A percentile compares a stretch with the other conserved stretches of the same genome.
Evolutionary conservation across 108 stramenopile genomes (phyloP).

Genomic region (Nitzschia inconspicua): DNA sequence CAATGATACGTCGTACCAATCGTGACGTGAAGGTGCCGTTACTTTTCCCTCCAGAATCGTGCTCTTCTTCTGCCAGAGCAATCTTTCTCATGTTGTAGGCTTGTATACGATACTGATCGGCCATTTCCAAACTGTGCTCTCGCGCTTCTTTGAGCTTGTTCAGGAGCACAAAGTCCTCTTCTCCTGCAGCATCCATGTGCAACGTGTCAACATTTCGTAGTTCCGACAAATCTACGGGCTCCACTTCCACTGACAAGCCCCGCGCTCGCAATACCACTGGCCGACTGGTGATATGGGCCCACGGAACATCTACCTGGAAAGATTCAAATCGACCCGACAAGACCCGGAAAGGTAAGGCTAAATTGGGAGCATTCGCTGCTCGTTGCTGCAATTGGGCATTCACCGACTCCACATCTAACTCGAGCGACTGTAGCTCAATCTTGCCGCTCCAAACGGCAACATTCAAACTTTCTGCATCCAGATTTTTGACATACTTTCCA

Average conservation of each 20-base stretch:
- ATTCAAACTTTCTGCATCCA: conserved; percentile 78
- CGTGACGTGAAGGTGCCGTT: conserved; percentile 54
- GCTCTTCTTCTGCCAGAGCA: conserved; percentile 36
- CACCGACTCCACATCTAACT: conserved; percentile 76
- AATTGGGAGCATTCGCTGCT: conserved; percentile 63
- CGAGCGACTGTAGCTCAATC: conserved; percentile 77
- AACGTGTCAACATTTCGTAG: conserved; percentile 5
- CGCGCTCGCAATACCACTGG: conserved; percentile 69
- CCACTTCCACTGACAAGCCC: conserved; percentile 58
- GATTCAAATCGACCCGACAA: conserved; percentile 53
- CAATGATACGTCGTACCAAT: conserved; percentile 72
- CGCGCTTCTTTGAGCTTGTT: conserved; percentile 23
- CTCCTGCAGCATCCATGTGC: not conserved
- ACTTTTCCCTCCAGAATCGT: conserved; percentile 1
- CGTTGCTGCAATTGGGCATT: conserved; percentile 70
- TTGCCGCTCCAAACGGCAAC: conserved; percentile 89
- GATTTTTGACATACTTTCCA: conserved; percentile 81
- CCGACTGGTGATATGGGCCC: conserved; percentile 63
- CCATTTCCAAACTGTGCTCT: conserved; percentile 32
- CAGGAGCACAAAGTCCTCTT: not conserved
- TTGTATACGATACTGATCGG: conserved; percentile 49
- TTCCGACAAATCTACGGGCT: conserved; percentile 47
- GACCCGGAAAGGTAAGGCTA: conserved; percentile 70
- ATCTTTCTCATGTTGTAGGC: conserved; percentile 46
- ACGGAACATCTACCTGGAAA: conserved; percentile 82